These are phyloP conservation scores for Mortierella sp. DNA, from an alignment of 371 early-diverging fungal genomes.

Conservation along the genomic window DNA sequence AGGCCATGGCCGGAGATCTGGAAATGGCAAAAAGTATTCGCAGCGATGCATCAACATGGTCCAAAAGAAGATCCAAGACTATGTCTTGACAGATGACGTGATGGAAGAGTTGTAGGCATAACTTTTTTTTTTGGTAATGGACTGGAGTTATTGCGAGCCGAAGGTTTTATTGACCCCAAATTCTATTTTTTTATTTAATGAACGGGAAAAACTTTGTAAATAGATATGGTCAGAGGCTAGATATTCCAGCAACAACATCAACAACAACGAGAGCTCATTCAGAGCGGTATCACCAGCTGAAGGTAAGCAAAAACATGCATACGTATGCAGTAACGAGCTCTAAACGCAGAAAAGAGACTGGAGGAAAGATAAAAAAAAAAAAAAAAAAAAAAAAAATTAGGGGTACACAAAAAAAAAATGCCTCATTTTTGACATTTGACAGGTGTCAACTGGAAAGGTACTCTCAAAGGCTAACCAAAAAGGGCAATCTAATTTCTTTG, in stretches of 20 bases:
- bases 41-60: conserved; percentile 39
- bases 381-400: not conserved
- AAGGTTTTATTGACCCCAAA: not conserved
- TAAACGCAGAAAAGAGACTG: not conserved
- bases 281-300: conserved; percentile 48
- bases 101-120: conserved; percentile 50
- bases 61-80: conserved; percentile 44
- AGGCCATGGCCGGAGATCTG: conserved; percentile 25
- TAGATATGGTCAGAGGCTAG: conserved; percentile 35
- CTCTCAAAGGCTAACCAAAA: not conserved
- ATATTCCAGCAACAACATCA: conserved; percentile 8
- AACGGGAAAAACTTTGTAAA: not conserved
- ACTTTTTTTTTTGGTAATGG: not conserved
- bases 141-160: not conserved
- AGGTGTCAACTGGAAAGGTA: conserved; percentile 21
- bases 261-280: conserved; percentile 31
- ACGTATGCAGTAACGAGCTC: not conserved
- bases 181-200: conserved; percentile 7
- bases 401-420: conserved; percentile 19
- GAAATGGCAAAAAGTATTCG: conserved; percentile 38
- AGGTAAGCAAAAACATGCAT: conserved; percentile 25
- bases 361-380: not conserved
- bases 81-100: conserved; percentile 45
- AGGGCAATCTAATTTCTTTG: not conserved
- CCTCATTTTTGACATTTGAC: conserved; percentile 31